These are phyloP conservation scores for Penicillium olsonii DNA, from an alignment of 2,329 filamentous ascomycete genomes.

Conservation along the genomic window DNA sequence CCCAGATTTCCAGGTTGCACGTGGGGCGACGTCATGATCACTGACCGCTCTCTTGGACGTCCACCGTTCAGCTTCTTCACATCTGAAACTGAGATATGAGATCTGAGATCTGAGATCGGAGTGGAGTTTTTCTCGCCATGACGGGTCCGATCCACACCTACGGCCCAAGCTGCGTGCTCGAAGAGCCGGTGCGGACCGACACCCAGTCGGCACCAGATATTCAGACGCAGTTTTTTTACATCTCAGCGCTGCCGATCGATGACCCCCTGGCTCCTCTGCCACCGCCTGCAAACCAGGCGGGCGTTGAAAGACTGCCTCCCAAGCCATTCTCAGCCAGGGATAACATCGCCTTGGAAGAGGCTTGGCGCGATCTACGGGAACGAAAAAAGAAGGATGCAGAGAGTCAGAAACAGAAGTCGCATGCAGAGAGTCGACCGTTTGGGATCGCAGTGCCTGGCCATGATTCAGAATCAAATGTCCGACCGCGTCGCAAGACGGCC, in stretches of 20 bases:
- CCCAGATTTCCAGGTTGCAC: background rate
- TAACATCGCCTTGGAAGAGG: conserved; percentile 75
- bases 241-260: conserved; percentile 78
- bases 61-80: background rate
- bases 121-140: conserved; percentile 31
- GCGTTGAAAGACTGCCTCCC: conserved; percentile 60
- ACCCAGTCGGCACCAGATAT: conserved; percentile 56
- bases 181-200: conserved; percentile 35
- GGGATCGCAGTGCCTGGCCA: conserved; percentile 31
- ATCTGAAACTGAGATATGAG: background rate
- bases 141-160: conserved; percentile 58
- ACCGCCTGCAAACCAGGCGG: conserved; percentile 52
- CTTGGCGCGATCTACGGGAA: conserved; percentile 65
- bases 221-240: conserved; percentile 80
- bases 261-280: conserved; percentile 75
- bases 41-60: background rate
- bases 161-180: conserved; percentile 58
- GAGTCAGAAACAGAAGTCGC: conserved; percentile 9
- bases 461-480: conserved; percentile 6
- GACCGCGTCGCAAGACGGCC: conserved; percentile 12
- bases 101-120: no score
- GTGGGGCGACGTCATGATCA: background rate
- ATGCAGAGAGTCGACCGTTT: conserved; percentile 10
- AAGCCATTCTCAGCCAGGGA: conserved; percentile 78
- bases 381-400: conserved; percentile 11